Base-by-base conservation (phyloP, 73 alveolate species). In the Vitrella brassicaformis region DNA sequence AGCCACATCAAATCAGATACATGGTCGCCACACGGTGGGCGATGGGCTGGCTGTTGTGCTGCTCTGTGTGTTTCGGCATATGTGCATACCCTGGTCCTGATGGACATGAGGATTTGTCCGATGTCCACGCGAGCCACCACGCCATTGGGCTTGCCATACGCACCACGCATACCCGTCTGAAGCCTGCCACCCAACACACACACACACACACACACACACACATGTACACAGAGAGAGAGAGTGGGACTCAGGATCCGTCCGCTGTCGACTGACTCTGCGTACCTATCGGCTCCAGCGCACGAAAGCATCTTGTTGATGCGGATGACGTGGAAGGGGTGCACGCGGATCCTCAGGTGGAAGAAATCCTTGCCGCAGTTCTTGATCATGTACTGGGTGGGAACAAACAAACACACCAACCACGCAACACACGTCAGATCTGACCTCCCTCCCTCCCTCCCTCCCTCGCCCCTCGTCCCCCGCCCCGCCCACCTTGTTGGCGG, bases 281-380 rank as follows among this genome's bases (percentile, higher is more conserved):
- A 39, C 56, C 84, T 84, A 95, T 95, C 98, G 71, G 99, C 99
- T n/a, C 99, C 99, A 71, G 99, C 99, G 92, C 99, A 95, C 31
- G 97, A 88, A 87, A 95, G 93, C 96, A 94, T 95, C 86, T 95
- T 95, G 91, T 95, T 95, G 91, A 95, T 95, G 80, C 99, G 91
- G 73, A 90, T 85, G 47, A 95, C 99, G 88, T 95, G 98, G 87
- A 94, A 73, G 19, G 84, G 84, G 29, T 78, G 84, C 9, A 75
- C 77, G 31, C 84, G 77, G 28, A 73, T 25, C 31, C 97, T 93
- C 87, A 94, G 81, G 88, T 94, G 99, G 92, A 93, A 94, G 71
- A 89, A 90, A 68, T 94, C 98, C 87, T 91, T 91, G 32, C 96
- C 96, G 78, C 90, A 89, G 77, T 84, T 87, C 85, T 87, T 91